phyloP scores from a whole-genome alignment of 441 rosid species.

The Rhodomyrtus psidioides region DNA sequence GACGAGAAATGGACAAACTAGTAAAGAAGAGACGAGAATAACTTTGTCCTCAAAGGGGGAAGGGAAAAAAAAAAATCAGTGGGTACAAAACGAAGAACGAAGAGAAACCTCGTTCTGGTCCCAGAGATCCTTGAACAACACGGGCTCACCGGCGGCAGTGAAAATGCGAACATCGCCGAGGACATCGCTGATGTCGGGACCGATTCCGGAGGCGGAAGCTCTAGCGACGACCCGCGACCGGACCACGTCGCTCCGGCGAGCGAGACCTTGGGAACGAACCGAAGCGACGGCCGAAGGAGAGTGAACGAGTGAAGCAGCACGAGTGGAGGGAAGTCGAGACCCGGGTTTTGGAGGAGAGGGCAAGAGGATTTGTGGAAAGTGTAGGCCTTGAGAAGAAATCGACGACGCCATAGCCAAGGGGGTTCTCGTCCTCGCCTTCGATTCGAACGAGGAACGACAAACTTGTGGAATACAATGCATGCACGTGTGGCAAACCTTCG shows the following conservation, averaged over 20 bases:
- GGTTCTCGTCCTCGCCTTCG: background rate
- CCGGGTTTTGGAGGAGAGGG: background rate
- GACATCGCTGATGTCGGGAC: conserved; percentile 25
- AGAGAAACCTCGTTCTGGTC: conserved; percentile 56
- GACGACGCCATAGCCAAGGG: background rate
- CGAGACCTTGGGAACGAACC: background rate
- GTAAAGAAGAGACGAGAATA: background rate
- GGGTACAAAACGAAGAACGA: background rate
- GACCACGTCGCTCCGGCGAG: background rate
- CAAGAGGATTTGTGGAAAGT: background rate
- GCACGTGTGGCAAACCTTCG: background rate
- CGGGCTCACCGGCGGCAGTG: conserved; percentile 52
- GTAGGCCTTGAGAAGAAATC: background rate
- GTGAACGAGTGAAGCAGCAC: background rate
- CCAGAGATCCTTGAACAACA: conserved; percentile 70
- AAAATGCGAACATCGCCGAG: conserved; percentile 55
- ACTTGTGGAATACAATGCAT: background rate
- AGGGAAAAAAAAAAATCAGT: background rate
- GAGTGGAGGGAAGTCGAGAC: background rate
- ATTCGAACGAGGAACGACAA: background rate
- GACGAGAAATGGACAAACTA: background rate
- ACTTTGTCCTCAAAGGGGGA: background rate
- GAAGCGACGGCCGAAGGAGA: background rate
- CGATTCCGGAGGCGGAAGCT: conserved; percentile 30
- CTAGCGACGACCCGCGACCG: conserved; percentile 1